Conservation (phyloP, 106 monocot species). For the Platanthera zijinensis region DNA sequence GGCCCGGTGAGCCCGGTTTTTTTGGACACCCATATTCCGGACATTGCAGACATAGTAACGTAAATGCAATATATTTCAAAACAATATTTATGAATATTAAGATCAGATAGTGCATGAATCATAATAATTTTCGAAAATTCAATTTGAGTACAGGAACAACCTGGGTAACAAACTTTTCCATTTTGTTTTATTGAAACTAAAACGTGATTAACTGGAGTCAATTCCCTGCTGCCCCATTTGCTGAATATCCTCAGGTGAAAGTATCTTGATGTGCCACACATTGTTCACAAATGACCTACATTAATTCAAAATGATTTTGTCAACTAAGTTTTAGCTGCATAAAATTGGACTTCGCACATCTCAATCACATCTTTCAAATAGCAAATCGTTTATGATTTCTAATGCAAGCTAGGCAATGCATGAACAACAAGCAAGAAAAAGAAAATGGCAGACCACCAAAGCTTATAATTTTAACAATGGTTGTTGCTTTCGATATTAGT, state of each 20-base stretch:
- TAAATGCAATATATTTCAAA: neutral
- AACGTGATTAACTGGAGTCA: conserved; percentile 13
- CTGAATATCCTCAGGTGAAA: conserved; percentile 89
- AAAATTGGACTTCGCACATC: neutral
- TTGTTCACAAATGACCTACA: conserved; percentile 90
- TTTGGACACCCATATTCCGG: too few relatives aligned
- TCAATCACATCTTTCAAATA: neutral
- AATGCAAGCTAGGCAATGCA: too few relatives aligned
- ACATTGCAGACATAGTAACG: neutral
- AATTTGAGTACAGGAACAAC: neutral
- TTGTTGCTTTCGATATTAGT: too few relatives aligned
- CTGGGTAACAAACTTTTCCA: neutral
- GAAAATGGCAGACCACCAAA: too few relatives aligned
- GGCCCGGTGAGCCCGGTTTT: too few relatives aligned
- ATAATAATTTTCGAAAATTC: neutral
- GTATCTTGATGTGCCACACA: conserved; percentile 98
- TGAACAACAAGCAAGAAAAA: too few relatives aligned
- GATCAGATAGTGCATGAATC: neutral
- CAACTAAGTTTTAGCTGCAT: conserved; percentile 1
- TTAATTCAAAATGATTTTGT: neutral
- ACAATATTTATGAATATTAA: neutral
- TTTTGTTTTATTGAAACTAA: neutral
- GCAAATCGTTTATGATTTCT: neutral
- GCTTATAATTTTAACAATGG: too few relatives aligned
- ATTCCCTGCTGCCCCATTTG: conserved; percentile 61